phyloP scores from a whole-genome alignment of 179 eudicot species.

The Heliamphora pulchella region DNA sequence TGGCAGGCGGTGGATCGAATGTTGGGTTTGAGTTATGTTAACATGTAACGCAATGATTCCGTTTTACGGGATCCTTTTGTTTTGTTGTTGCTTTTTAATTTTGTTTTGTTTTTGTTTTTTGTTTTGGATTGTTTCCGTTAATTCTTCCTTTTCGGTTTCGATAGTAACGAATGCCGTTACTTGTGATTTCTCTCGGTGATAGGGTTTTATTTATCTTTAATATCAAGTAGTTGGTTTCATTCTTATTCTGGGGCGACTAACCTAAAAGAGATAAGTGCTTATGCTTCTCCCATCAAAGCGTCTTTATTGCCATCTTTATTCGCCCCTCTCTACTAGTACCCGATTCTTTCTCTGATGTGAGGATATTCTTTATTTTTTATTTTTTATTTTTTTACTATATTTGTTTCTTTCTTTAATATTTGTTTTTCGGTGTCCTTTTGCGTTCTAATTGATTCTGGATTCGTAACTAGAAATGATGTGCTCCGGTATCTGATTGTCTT shows the following conservation, averaged over 20 bases:
- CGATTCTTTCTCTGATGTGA: background rate
- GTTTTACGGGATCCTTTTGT: background rate
- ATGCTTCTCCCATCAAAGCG: background rate
- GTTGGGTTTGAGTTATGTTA: background rate
- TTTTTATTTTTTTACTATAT: background rate
- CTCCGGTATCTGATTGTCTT: background rate
- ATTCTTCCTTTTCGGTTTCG: background rate
- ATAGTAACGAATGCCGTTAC: background rate
- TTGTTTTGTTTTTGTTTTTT: background rate
- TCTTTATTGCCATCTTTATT: background rate
- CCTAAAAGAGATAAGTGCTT: background rate
- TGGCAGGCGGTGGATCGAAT: background rate
- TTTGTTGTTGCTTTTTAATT: background rate
- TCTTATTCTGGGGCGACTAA: background rate
- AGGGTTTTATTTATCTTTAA: background rate
- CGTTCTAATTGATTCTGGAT: no score
- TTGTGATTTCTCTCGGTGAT: background rate
- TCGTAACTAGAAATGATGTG: no score
- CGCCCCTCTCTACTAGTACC: background rate
- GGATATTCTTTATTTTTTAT: background rate
- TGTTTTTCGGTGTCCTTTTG: background rate
- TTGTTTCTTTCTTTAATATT: background rate
- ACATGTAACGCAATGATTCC: background rate
- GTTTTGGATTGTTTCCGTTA: no score
- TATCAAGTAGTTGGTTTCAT: background rate